Conservation (phyloP, 2,329 filamentous ascomycete species). For the Meredithiella fracta region DNA sequence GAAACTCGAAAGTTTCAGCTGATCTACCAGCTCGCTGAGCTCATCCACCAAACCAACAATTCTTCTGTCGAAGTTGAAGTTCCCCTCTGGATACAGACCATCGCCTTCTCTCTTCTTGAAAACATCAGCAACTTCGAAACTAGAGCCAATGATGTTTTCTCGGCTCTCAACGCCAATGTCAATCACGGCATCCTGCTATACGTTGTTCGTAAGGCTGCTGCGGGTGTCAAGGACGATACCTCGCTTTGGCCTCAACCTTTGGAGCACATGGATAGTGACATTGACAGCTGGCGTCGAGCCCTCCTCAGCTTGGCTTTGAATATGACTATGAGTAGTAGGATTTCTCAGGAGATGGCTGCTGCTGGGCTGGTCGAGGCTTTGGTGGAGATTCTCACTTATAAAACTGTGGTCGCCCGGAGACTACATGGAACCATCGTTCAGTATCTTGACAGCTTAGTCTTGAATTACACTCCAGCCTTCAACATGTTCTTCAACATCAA, state of each 20-base stretch:
- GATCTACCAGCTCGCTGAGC: conserved; percentile 77
- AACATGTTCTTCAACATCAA: conserved; percentile 64
- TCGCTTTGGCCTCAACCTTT: conserved; percentile 1
- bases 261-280: conserved; percentile 23
- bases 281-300: conserved; percentile 79
- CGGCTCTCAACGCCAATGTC: conserved; percentile 85
- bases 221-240: conserved; percentile 51
- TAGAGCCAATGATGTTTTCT: conserved; percentile 66
- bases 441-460: conserved; percentile 78
- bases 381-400: conserved; percentile 71
- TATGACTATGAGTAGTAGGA: conserved; percentile 33
- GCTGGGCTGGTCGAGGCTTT: conserved; percentile 82
- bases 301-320: conserved; percentile 77
- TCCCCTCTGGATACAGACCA: conserved; percentile 62
- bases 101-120: conserved; percentile 67
- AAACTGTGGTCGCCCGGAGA: conserved; percentile 65
- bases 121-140: conserved; percentile 65
- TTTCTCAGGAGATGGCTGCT: conserved; percentile 64
- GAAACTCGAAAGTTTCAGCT: conserved; percentile 80
- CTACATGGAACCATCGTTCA: conserved; percentile 70
- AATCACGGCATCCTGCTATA: conserved; percentile 94
- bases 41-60: conserved; percentile 68
- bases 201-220: conserved; percentile 76
- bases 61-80: conserved; percentile 41
- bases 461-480: conserved; percentile 71